These are phyloP conservation scores for Decorospora gaudefroyi DNA, from an alignment of 2,329 filamentous ascomycete genomes.

Conservation along the genomic window DNA sequence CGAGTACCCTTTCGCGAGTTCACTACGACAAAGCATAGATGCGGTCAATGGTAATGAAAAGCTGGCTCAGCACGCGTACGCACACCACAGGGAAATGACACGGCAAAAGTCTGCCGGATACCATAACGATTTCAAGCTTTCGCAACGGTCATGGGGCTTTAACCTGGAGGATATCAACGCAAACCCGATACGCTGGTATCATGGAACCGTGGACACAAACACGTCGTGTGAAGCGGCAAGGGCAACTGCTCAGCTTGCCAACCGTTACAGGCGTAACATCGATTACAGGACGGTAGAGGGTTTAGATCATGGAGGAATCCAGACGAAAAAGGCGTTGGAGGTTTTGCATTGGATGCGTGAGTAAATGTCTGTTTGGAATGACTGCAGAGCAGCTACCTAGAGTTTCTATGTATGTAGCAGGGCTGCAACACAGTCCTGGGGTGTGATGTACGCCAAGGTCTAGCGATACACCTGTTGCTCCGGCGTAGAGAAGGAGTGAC, in stretches of 20 bases:
- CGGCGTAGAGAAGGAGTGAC: too few relatives aligned
- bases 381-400: too few relatives aligned
- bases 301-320: neutral
- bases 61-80: neutral
- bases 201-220: neutral
- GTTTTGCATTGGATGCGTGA: neutral
- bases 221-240: neutral
- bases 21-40: neutral
- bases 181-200: slow-evolving; percentile 2
- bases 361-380: neutral
- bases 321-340: neutral
- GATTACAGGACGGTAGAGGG: neutral
- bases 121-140: neutral
- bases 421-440: too few relatives aligned
- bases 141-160: neutral
- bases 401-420: too few relatives aligned
- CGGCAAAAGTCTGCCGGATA: neutral
- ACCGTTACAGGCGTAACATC: slow-evolving; percentile 1
- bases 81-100: neutral
- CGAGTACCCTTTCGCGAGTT: neutral
- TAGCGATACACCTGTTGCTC: too few relatives aligned
- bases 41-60: neutral
- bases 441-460: too few relatives aligned
- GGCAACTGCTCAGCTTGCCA: neutral
- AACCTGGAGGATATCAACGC: slow-evolving; percentile 1